phyloP scores from a whole-genome alignment of 2,329 filamentous ascomycete species.

The Pyrenophora seminiperda region DNA sequence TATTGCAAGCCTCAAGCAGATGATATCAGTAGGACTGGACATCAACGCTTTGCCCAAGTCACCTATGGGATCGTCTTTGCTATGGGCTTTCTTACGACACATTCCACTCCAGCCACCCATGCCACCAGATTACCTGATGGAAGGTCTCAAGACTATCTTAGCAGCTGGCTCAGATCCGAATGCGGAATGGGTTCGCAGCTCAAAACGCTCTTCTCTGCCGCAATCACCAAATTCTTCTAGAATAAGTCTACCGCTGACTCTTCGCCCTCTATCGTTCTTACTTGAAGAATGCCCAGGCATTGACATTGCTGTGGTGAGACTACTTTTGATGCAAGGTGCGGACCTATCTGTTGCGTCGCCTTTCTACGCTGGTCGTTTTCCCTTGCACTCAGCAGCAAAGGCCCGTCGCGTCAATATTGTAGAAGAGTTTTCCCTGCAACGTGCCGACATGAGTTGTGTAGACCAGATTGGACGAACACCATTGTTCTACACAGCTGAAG shows the following conservation, averaged over 20 bases:
- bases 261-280: conserved; percentile 33
- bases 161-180: conserved; percentile 29
- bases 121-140: conserved; percentile 24
- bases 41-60: conserved; percentile 26
- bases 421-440: conserved; percentile 28
- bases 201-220: conserved; percentile 16
- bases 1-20: conserved; percentile 23
- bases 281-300: conserved; percentile 31
- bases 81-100: conserved; percentile 34
- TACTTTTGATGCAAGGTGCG: conserved; percentile 30
- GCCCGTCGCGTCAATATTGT: conserved; percentile 33
- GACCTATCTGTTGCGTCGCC: conserved; percentile 26
- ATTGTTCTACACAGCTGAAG: conserved; percentile 28
- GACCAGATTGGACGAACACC: conserved; percentile 28
- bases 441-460: conserved; percentile 22
- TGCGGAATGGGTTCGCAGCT: conserved; percentile 17
- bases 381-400: conserved; percentile 35
- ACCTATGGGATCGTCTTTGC: conserved; percentile 21
- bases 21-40: conserved; percentile 35
- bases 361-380: conserved; percentile 31
- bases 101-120: conserved; percentile 19
- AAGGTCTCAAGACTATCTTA: conserved; percentile 25
- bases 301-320: conserved; percentile 27
- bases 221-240: conserved; percentile 11
- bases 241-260: conserved; percentile 8